Base-by-base conservation (phyloP, 179 eudicot species). In the Drosera spatulata region DNA sequence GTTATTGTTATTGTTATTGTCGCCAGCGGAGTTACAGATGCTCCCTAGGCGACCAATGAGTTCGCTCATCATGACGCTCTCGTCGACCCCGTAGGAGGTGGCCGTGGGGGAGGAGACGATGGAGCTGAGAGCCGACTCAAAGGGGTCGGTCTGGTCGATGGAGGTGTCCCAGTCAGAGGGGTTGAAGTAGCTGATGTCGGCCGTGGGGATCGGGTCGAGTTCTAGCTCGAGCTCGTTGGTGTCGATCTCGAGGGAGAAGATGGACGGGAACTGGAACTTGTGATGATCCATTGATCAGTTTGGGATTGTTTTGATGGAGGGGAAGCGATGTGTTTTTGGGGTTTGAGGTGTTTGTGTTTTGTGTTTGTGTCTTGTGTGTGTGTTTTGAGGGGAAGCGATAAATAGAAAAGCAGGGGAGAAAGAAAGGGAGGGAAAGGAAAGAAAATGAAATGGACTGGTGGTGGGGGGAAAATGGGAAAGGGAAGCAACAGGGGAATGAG, bases 61-160 rank as follows among this genome's bases (percentile, higher is more conserved):
- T 41, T 89, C 97, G 10, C 77, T 79, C 55, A 89, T 74, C 68
- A 86, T 81, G 60, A 77, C 46, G 50, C 78, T 80, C 10, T 82
- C 82, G 3, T 80, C 81, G 43, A 59, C 61, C 39, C 66, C 58
- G 69, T 65, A 56, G 53, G 46, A 39, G 22, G 81, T 65, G 13
- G 77, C 60, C 1, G 78, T 71, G 7, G 97, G 95, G 14, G 97
- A 90, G 0, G 97, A 90, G 2, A 87, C 95, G 67, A 90, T 83
- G 33, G 33, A 22, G 33, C 33, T 22, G 33, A 22, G 33, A 1
- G 33, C 33, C 33, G 33, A 22, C 33, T 41, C 93, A 65, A 87
- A 90, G 10, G 87, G 81, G 62, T 85, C 93, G 64, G 66, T 78
- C 52, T 78, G 85, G 62, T 82, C 86, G 41, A 76, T 62, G 53